phyloP scores from a whole-genome alignment of 1,139 yeast species.

The Komagataea norvegica region DNA sequence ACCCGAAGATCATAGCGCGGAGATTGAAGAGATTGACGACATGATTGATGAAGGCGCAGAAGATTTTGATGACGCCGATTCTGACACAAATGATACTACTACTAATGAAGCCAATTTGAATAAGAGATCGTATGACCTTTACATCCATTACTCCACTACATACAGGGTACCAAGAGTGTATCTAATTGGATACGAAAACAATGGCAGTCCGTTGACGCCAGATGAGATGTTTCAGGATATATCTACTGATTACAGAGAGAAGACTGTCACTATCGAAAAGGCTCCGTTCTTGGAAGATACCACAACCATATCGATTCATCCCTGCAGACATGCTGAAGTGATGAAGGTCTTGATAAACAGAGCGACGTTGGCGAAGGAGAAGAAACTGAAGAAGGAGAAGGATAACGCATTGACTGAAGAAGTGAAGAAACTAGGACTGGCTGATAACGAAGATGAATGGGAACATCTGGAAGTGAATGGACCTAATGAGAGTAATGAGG shows the following conservation, averaged over 20 bases:
- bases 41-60: slow-evolving; percentile 32
- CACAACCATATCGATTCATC: slow-evolving; percentile 89
- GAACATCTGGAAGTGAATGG: slow-evolving; percentile 37
- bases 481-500: slow-evolving; percentile 37
- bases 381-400: slow-evolving; percentile 30
- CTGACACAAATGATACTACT: slow-evolving; percentile 42
- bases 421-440: slow-evolving; percentile 41
- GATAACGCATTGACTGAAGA: slow-evolving; percentile 32
- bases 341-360: slow-evolving; percentile 82
- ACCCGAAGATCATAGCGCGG: slow-evolving; percentile 15
- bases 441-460: slow-evolving; percentile 45
- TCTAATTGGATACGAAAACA: slow-evolving; percentile 76
- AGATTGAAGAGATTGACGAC: slow-evolving; percentile 38
- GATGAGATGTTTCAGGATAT: slow-evolving; percentile 93
- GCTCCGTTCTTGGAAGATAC: slow-evolving; percentile 80
- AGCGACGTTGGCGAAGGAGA: slow-evolving; percentile 46
- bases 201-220: slow-evolving; percentile 85
- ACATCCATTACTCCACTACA: slow-evolving; percentile 88
- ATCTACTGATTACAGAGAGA: slow-evolving; percentile 84
- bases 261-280: slow-evolving; percentile 93
- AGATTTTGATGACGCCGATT: slow-evolving; percentile 34
- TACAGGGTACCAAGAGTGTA: slow-evolving; percentile 95
- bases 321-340: slow-evolving; percentile 92
- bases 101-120: slow-evolving; percentile 34
- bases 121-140: slow-evolving; percentile 77